These are phyloP conservation scores for Chloris gayana DNA, from an alignment of 176 grass and related monocot genomes.

Conservation along the genomic window DNA sequence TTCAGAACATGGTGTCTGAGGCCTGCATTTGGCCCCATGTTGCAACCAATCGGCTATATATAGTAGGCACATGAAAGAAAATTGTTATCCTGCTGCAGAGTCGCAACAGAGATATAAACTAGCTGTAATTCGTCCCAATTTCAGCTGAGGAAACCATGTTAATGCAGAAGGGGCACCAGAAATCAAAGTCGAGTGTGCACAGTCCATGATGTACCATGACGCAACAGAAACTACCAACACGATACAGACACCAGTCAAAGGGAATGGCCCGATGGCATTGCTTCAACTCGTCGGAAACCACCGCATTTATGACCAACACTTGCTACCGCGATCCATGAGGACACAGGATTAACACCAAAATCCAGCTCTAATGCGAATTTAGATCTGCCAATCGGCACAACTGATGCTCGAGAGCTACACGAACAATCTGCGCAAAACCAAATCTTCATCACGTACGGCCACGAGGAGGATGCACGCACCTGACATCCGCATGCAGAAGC, in stretches of 20 bases:
- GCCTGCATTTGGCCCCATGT: conserved; percentile 8
- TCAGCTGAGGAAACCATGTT: background rate
- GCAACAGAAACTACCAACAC: background rate
- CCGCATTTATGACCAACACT: conserved; percentile 9
- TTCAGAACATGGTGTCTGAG: background rate
- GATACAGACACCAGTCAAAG: background rate
- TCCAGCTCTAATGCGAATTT: background rate
- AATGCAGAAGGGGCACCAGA: background rate
- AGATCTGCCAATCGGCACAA: conserved; percentile 43
- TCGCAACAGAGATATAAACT: background rate
- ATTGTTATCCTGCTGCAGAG: background rate
- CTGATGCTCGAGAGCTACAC: background rate
- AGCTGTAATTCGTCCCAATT: background rate
- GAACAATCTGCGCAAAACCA: conserved; percentile 45
- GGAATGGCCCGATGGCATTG: conserved; percentile 27
- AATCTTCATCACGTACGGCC: conserved; percentile 1
- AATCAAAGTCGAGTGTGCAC: background rate
- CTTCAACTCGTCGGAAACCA: background rate
- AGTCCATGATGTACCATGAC: conserved; percentile 17
- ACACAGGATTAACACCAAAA: conserved; percentile 15
- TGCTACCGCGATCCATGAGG: conserved; percentile 1
- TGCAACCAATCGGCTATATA: background rate
- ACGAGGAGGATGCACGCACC: conserved; percentile 20
- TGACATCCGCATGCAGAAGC: conserved; percentile 52
- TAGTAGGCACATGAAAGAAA: background rate